phyloP scores from a whole-genome alignment of 179 eudicot species.

The Amaranthus tricolor region DNA sequence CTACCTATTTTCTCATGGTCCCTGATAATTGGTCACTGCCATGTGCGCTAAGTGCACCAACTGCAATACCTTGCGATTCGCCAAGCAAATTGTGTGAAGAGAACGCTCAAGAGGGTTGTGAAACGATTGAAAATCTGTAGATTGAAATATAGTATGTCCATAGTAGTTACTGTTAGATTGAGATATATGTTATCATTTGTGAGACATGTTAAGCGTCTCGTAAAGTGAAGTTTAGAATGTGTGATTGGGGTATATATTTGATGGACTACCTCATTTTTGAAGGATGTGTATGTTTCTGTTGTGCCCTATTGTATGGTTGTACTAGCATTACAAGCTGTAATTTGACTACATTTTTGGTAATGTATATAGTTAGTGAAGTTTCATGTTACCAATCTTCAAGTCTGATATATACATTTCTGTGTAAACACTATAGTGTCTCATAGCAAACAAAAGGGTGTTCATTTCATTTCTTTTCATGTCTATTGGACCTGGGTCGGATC shows the following conservation, averaged over 20 bases:
- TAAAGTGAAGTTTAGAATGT: neutral
- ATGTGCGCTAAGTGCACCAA: slow-evolving; percentile 1
- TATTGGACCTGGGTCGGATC: no score
- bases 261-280: slow-evolving; percentile 1
- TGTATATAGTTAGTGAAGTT: no score
- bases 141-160: slow-evolving; percentile 30
- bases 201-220: slow-evolving; percentile 12
- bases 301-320: no score
- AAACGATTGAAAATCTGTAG: slow-evolving; percentile 20
- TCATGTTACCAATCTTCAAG: no score
- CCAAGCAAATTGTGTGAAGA: slow-evolving; percentile 45
- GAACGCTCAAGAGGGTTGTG: slow-evolving; percentile 38
- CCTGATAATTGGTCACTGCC: slow-evolving; percentile 83
- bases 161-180: slow-evolving; percentile 18
- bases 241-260: slow-evolving; percentile 25
- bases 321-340: no score
- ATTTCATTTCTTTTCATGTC: no score
- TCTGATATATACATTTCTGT: no score
- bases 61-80: slow-evolving; percentile 39
- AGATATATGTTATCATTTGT: slow-evolving; percentile 2
- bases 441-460: no score
- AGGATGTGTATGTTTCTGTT: no score
- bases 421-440: no score
- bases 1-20: slow-evolving; percentile 85
- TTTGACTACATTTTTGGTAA: no score